Base-by-base conservation (phyloP, 2,329 filamentous ascomycete genomes). In the Byssoonygena ceratinophila region DNA sequence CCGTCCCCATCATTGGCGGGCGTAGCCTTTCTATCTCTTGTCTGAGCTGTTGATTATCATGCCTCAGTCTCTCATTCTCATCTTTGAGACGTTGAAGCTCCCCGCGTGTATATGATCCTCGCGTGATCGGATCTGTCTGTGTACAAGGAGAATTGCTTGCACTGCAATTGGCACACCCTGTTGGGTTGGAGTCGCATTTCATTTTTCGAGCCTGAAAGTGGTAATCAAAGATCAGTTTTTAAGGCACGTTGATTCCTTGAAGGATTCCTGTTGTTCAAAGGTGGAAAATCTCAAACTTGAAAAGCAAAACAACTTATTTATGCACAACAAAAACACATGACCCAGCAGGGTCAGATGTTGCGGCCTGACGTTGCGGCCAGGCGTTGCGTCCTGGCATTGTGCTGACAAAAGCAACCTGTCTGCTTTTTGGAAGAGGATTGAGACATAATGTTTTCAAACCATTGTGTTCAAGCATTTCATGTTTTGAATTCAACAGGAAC, bases 111-210 rank as follows among this genome's bases (percentile, higher is more conserved):
- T 49, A 51, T 1, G 59, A 59, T 20, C 55, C 47, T 2, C 57
- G 57, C 5, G 59, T 61, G 16, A 61, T 56, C 6, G 54, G 58
- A 45, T 65, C 59, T n/a, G 63, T 63, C 4, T 59, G 53, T 3
- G 48, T 54, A 46, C 64, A 67, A 1, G 51, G 41, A 0, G 57
- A 9, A 8, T 54, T 48, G 1, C 23, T 39, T 6, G 43, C 29
- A 12, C 37, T 11, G 41, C 61, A 65, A 7, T 58, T 56, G 1
- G 27, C 49, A 29, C 64, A 66, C 12, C 58, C 56, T 1, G 31
- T 18, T 1, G 45, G 25, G 7, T 57, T 51, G 1, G 48, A 48
- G 25, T 64, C 61, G 39, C 64, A 66, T 40, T 53, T 59, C 57
- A 59, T 60, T 45, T 60, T 64, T 14, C 57, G 56, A 12, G 51